phyloP scores from a whole-genome alignment of 163 green algal genomes.

The Chloromonas sp. region DNA sequence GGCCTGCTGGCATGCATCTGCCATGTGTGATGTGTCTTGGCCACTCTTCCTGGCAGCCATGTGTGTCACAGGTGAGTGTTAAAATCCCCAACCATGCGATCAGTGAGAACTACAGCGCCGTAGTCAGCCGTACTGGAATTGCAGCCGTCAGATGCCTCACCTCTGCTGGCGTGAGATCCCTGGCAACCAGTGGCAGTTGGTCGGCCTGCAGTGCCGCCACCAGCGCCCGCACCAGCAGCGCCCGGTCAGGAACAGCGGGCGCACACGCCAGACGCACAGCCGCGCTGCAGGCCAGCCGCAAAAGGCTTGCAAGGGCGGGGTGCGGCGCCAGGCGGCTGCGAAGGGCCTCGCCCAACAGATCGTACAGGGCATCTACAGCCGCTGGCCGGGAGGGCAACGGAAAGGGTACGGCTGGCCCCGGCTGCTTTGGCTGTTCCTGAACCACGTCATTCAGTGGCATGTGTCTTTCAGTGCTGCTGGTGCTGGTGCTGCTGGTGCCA shows the following conservation, averaged over 20 bases:
- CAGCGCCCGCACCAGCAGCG: neutral
- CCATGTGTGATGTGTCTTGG: no score
- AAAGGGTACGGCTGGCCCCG: neutral
- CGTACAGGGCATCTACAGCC: no score
- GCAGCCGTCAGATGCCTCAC: no score
- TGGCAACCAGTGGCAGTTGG: neutral
- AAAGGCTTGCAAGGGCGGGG: neutral
- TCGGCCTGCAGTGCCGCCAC: neutral
- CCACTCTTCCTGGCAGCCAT: no score
- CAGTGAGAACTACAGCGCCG: no score
- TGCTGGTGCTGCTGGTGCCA: neutral
- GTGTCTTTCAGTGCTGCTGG: neutral
- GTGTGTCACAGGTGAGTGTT: no score
- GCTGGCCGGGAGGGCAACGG: no score
- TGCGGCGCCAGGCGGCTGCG: neutral
- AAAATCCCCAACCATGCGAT: no score
- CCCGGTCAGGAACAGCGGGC: neutral
- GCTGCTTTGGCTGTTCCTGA: neutral
- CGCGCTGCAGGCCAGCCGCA: neutral
- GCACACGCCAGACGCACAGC: neutral
- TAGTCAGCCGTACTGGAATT: no score
- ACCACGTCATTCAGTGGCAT: no score
- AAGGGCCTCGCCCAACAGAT: neutral
- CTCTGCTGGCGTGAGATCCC: no score
- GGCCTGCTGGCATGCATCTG: no score